Conservation (phyloP, 306 rosid species). For the Citrullus mucosospermus region DNA sequence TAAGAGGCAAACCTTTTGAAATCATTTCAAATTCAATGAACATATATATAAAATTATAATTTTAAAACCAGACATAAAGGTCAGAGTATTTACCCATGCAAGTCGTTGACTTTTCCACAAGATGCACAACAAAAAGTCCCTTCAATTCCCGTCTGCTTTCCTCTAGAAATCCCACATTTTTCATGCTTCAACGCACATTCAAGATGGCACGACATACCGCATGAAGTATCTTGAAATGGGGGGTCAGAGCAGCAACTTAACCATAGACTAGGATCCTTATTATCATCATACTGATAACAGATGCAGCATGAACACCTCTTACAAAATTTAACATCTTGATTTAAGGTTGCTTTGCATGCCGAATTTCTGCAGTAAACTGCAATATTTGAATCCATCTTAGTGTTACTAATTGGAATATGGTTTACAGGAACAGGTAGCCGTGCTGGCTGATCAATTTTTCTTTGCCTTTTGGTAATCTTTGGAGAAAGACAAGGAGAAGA, state of each 20-base stretch:
- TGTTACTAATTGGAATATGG: conserved; percentile 25
- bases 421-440: conserved; percentile 33
- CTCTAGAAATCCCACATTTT: conserved; percentile 55
- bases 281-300: conserved; percentile 80
- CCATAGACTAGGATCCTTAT: conserved; percentile 98
- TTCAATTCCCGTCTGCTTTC: conserved; percentile 38
- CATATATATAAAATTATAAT: not conserved
- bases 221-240: conserved; percentile 67
- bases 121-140: conserved; percentile 75
- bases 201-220: conserved; percentile 96
- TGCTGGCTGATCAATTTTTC: conserved; percentile 77
- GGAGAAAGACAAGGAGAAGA: conserved; percentile 42
- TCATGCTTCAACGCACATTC: conserved; percentile 81
- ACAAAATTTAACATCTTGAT: conserved; percentile 54
- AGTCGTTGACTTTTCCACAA: conserved; percentile 79
- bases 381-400: conserved; percentile 22
- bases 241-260: conserved; percentile 78
- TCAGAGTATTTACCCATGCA: conserved; percentile 52
- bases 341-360: conserved; percentile 80
- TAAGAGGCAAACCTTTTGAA: not conserved
- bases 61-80: not conserved
- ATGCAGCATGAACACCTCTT: conserved; percentile 94
- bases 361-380: conserved; percentile 67
- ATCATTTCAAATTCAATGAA: not conserved
- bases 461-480: conserved; percentile 70